Evolutionary conservation across 129 eudicot species (phyloP).

Genomic region (Flaveria bidentis): DNA sequence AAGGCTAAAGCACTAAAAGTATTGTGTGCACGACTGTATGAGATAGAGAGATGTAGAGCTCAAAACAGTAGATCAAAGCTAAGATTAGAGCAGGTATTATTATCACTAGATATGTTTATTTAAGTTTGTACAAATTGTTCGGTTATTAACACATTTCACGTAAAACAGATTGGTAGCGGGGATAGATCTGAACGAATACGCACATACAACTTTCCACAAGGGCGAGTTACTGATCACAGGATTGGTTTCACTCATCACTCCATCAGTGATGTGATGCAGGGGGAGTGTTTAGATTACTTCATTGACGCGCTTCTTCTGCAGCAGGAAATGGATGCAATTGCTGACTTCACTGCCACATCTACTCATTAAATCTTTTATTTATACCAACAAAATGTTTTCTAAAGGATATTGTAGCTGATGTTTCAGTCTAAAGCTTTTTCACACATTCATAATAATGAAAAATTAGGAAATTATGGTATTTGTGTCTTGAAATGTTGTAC

Average conservation of each 20-base stretch:
- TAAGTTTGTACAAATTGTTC: slow-evolving; percentile 4
- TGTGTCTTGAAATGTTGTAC: slow-evolving; percentile 2
- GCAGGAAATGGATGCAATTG: slow-evolving; percentile 94
- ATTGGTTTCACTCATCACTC: slow-evolving; percentile 86
- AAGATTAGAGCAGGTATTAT: slow-evolving; percentile 74
- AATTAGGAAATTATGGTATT: slow-evolving; percentile 3
- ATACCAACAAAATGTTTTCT: background rate
- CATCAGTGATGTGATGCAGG: slow-evolving; percentile 69
- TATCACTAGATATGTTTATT: slow-evolving; percentile 12
- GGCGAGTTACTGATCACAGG: slow-evolving; percentile 97
- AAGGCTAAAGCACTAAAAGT: slow-evolving; percentile 96
- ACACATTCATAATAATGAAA: background rate
- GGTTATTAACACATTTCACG: background rate
- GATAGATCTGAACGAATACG: slow-evolving; percentile 98
- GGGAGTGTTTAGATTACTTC: slow-evolving; percentile 74
- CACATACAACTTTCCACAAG: slow-evolving; percentile 97
- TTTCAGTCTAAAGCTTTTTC: background rate
- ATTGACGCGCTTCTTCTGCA: slow-evolving; percentile 86
- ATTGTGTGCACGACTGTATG: slow-evolving; percentile 81
- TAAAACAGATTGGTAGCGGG: slow-evolving; percentile 83
- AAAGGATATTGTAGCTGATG: background rate
- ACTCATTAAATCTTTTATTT: slow-evolving; percentile 8
- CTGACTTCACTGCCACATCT: slow-evolving; percentile 45
- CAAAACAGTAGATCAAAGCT: slow-evolving; percentile 68
- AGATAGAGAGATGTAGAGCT: slow-evolving; percentile 70